Conservation (phyloP, 164 flowering plant genomes). For the Annona cherimola region DNA sequence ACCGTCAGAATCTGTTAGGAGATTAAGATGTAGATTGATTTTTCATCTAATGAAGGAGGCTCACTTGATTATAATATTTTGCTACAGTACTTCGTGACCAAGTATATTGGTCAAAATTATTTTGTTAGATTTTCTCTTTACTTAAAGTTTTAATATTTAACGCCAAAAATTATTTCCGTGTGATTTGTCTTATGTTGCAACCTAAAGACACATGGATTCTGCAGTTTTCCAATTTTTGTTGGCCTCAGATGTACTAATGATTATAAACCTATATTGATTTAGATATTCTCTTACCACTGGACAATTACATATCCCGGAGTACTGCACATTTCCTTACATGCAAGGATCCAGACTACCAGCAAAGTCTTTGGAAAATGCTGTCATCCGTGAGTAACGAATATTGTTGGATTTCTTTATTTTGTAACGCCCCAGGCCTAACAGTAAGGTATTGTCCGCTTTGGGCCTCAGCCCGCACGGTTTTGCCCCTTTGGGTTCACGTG, state of each 20-base stretch:
- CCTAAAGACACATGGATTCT: background rate
- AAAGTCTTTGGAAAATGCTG: slow-evolving; percentile 89
- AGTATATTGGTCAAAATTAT: background rate
- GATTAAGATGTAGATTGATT: background rate
- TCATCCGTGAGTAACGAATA: slow-evolving; percentile 58
- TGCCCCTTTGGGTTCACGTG: no score
- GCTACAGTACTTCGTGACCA: background rate
- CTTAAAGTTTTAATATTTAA: no score
- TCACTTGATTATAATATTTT: background rate
- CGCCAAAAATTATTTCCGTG: background rate
- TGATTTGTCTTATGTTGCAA: background rate
- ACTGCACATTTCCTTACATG: slow-evolving; percentile 81
- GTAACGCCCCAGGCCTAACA: no score
- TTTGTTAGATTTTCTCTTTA: background rate
- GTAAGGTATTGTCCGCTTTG: no score
- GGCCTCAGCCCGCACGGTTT: no score
- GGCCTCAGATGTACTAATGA: no score
- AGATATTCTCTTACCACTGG: slow-evolving; percentile 96
- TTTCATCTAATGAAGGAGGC: background rate
- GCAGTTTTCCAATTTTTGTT: no score
- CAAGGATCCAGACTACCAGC: slow-evolving; percentile 93
- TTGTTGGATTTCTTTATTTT: background rate
- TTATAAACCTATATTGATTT: slow-evolving; percentile 13
- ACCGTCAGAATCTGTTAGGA: background rate
- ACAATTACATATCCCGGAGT: slow-evolving; percentile 89